Percentiles rank a stretch among this genome's conserved stretches.
Evolutionary conservation across 352 stramenopile species (phyloP).

Genomic region (Pythium guiyangense): DNA sequence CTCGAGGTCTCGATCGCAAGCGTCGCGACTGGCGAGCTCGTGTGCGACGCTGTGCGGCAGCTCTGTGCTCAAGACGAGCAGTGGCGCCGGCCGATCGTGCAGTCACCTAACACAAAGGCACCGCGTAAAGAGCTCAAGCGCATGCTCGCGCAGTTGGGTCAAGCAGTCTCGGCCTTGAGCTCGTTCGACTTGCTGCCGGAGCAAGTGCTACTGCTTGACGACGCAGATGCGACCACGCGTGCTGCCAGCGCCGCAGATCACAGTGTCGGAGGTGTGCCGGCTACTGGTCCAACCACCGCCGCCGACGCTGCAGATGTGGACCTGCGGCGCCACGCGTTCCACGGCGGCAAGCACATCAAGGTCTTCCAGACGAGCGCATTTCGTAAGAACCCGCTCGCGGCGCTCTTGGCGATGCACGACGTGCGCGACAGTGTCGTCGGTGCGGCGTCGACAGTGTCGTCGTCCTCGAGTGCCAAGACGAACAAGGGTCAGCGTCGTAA

Average conservation of each 20-base stretch:
- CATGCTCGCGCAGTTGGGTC: slow-evolving; percentile 19
- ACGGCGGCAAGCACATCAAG: slow-evolving; percentile 23
- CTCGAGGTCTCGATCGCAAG: slow-evolving; percentile 37
- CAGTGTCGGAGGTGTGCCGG: no score
- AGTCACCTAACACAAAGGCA: slow-evolving; percentile 8
- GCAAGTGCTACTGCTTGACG: slow-evolving; percentile 11
- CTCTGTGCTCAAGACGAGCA: slow-evolving; percentile 21
- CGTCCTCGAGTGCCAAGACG: neutral
- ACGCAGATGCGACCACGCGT: neutral
- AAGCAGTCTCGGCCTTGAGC: slow-evolving; percentile 15
- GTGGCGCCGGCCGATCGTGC: slow-evolving; percentile 18
- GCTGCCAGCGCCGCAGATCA: neutral
- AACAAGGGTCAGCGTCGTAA: no score
- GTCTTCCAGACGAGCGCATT: slow-evolving; percentile 33
- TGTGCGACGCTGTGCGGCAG: slow-evolving; percentile 24
- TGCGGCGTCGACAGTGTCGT: neutral
- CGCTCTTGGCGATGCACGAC: slow-evolving; percentile 28
- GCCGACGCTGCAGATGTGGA: neutral
- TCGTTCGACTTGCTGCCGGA: slow-evolving; percentile 30
- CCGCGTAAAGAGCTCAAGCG: slow-evolving; percentile 11
- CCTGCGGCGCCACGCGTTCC: slow-evolving; percentile 19
- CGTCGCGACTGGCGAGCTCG: slow-evolving; percentile 18
- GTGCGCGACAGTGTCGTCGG: slow-evolving; percentile 13
- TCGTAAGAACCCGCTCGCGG: slow-evolving; percentile 38
- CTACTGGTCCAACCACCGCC: no score